These are phyloP conservation scores for Lactarius vividus DNA, from an alignment of 768 basidiomycete genomes.

Conservation along the genomic window DNA sequence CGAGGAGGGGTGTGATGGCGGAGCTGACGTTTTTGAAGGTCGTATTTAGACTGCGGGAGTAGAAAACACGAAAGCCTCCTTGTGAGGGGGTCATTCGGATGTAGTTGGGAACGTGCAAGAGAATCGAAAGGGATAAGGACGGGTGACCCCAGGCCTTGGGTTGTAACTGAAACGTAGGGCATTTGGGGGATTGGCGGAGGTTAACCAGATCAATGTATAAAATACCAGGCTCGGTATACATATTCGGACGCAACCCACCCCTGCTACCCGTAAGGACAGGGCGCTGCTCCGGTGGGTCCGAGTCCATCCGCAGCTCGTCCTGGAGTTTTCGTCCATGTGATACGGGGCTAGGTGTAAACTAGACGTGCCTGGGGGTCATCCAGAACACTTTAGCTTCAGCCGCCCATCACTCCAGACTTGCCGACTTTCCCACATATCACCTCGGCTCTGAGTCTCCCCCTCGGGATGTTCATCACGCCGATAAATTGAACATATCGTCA, in stretches of 20 bases:
- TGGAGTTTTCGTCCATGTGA: not conserved
- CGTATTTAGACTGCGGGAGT: not conserved
- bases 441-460: too few species aligned
- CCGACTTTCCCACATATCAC: not conserved
- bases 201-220: not conserved
- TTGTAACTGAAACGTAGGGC: conserved; percentile 10
- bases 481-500: not conserved
- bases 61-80: not conserved
- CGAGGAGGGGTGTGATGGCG: not conserved
- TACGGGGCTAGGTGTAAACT: not conserved
- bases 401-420: not conserved
- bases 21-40: not conserved
- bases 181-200: not conserved
- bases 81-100: not conserved
- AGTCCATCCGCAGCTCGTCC: not conserved
- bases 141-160: not conserved
- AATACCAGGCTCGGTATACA: not conserved
- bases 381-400: not conserved
- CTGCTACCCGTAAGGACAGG: not conserved
- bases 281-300: not conserved
- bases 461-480: not conserved
- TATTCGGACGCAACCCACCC: not conserved
- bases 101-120: not conserved
- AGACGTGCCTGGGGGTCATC: not conserved
- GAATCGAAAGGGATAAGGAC: not conserved